A percentile compares a stretch with the other conserved stretches of the same genome.
Evolutionary conservation across 2,329 filamentous ascomycete genomes (phyloP).

Genomic region (Penicillium thymicola): DNA sequence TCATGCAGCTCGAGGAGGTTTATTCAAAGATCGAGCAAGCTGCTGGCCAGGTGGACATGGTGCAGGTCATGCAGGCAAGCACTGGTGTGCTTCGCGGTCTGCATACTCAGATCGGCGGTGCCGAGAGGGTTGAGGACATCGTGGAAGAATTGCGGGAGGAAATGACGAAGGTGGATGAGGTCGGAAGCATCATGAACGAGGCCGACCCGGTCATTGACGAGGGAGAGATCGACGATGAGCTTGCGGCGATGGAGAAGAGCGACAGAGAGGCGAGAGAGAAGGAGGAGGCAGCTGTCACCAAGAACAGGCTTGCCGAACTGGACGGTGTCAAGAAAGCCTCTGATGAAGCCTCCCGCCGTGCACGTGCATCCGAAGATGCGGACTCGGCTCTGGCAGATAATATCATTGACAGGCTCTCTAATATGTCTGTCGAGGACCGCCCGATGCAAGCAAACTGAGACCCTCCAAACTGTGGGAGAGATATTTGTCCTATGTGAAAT

Average conservation of each 20-base stretch:
- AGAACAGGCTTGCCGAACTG: conserved; percentile 49
- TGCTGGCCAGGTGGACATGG: conserved; percentile 75
- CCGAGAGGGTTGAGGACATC: conserved; percentile 70
- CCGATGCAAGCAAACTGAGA: conserved; percentile 23
- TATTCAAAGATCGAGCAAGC: conserved; percentile 83
- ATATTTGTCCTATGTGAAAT: background rate
- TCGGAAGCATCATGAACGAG: conserved; percentile 73
- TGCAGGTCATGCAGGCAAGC: conserved; percentile 77
- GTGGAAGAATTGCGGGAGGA: conserved; percentile 73
- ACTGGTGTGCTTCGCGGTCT: conserved; percentile 68
- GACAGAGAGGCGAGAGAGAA: conserved; percentile 48
- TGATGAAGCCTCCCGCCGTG: conserved; percentile 37
- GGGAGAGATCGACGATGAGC: conserved; percentile 79
- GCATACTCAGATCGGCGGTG: conserved; percentile 73
- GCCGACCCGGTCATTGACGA: conserved; percentile 64
- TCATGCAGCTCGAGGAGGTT: conserved; percentile 78
- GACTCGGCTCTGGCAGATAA: conserved; percentile 38
- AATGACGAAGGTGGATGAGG: conserved; percentile 78
- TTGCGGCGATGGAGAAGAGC: conserved; percentile 69
- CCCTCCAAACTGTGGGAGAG: background rate
- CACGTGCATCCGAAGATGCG: conserved; percentile 25
- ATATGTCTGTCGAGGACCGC: conserved; percentile 42
- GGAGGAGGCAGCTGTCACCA: conserved; percentile 50
- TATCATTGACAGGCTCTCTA: conserved; percentile 40
- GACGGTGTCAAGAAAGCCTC: conserved; percentile 43